Percentiles rank a stretch among this genome's conserved stretches.
Evolutionary conservation across 805 yeast species (phyloP).

Genomic region (Pichia nanzhaoensis): DNA sequence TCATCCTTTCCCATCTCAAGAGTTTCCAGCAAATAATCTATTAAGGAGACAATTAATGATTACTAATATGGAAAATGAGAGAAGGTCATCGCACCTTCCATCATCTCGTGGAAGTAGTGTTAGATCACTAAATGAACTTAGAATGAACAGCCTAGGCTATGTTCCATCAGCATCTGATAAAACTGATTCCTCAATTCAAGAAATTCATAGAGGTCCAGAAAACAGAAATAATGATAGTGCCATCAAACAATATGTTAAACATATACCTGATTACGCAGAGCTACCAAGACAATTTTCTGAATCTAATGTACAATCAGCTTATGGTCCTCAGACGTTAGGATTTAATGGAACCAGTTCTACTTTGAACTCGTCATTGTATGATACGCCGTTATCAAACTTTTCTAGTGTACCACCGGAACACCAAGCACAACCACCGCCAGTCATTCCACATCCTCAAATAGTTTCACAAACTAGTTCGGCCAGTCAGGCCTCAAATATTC

Average conservation of each 20-base stretch:
- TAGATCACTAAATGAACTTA: conserved; percentile 7
- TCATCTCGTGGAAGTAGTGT: conserved; percentile 8
- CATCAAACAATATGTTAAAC: conserved; percentile 4
- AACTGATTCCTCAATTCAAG: conserved; percentile 23
- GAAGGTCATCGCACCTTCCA: neutral
- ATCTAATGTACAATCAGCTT: neutral
- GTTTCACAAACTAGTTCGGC: too few relatives aligned
- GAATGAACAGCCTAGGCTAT: conserved; percentile 7
- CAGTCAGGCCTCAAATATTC: too few relatives aligned
- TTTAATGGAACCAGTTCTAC: too few relatives aligned
- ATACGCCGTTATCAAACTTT: too few relatives aligned
- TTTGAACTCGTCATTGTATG: too few relatives aligned
- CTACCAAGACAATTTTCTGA: conserved; percentile 6
- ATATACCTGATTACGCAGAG: conserved; percentile 8
- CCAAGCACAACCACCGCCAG: too few relatives aligned
- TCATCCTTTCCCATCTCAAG: neutral
- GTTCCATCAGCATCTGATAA: conserved; percentile 3
- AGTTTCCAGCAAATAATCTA: conserved; percentile 8
- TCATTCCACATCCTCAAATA: too few relatives aligned
- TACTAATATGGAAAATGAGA: conserved; percentile 12
- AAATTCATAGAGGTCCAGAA: conserved; percentile 28
- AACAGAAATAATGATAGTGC: conserved; percentile 20
- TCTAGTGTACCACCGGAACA: too few relatives aligned
- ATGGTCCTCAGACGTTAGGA: too few relatives aligned
- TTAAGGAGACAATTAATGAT: conserved; percentile 22